Base-by-base conservation (phyloP, 768 basidiomycete genomes). In the Leucogyrophana mollusca region DNA sequence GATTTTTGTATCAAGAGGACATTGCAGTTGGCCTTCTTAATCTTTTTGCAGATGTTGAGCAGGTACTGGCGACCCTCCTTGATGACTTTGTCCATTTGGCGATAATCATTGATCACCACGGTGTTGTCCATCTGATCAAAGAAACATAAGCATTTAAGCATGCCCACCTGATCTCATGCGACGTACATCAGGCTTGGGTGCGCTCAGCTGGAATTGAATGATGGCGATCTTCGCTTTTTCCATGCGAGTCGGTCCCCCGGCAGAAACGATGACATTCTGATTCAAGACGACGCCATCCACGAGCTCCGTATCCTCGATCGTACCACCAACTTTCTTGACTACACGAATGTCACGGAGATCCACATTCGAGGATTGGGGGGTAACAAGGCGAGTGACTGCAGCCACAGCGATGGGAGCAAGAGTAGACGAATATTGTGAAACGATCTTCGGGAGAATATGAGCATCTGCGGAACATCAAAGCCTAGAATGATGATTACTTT, bases 41-140 rank as follows among this genome's bases (percentile, higher is more conserved):
- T 98, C 70, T 94, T 94, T 71, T 98, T 98, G 83, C 92, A 95
- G 44, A 98, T 82, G 65, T 94, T 97, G 59, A 99, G 83, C 47
- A 99, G 80, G 67, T 99, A 98, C 68, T 94, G 91, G 37, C 96
- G 88, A 47, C 95, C 95, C 69, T 99, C 96, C 69, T 99, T 98
- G 70, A 99, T 87, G 49, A 98, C 94, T 67, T 97, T 96, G 78
- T 98, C 96, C 95, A 99, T 98, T 66, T 97, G 96, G 14, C 96
- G 87, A 72, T 99, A 99, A 70, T 99, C 95, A 53, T 95, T 98
- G 57, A 99, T 97, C 42, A 98, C 88, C 35, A 99, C 94, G 4
- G 95, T 97, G 74, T 99, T 98, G 69, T 99, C 96, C 95, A 99
- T 99, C 94, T 97, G 56, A 9, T 18, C 16, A 34, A 49, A 24